Base-by-base conservation (phyloP, 2,329 filamentous ascomycete genomes). In the Xylaria digitata region DNA sequence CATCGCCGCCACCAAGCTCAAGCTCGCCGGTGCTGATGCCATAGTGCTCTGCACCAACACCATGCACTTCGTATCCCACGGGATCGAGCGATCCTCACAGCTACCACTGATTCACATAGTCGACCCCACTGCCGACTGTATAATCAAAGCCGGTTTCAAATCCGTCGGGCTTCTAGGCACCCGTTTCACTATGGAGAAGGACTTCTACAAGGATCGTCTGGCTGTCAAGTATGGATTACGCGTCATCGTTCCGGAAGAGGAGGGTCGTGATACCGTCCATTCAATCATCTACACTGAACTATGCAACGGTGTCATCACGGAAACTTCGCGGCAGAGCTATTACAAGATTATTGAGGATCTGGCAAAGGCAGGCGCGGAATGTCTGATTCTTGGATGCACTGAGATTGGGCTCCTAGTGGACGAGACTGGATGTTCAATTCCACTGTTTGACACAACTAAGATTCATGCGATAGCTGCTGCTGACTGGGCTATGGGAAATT, bases 111-210 rank as follows among this genome's bases (percentile, higher is more conserved):
- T 71, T 11, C 70, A 72, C 32, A 71, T 71, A 23, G 69, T 66
- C 23, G 64, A 71, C 37, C 67, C 70, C 11, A 71, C 70, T 15
- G 69, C 69, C 4, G 62, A 68, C 32, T 53, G 37, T n/a, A 68
- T 72, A 32, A 40, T 63, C 23, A 59, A 62, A 15, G 60, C 53
- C 2, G 70, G 68, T 5, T 70, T 65, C 30, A 59, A 61, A 11
- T 65, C 66, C 5, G 62, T 71, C 19, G 70, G 69, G 15, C 70
- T 71, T 4, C 43, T 73, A 6, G 71, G 71, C 32, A 73, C 71
- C n/a, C 61, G 63, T n/a, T 73, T 71, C 26, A 73, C 71, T 11
- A 73, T 73, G 71, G 70, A 71, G 45, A 67, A 73, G 61, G 69
- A 72, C 32, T 73, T 73, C 61, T 72, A 70, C 46, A 73, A 69